Evolutionary conservation across 495 filamentous ascomycete species (phyloP).

Genomic region (Rostrohypoxylon terebratum): DNA sequence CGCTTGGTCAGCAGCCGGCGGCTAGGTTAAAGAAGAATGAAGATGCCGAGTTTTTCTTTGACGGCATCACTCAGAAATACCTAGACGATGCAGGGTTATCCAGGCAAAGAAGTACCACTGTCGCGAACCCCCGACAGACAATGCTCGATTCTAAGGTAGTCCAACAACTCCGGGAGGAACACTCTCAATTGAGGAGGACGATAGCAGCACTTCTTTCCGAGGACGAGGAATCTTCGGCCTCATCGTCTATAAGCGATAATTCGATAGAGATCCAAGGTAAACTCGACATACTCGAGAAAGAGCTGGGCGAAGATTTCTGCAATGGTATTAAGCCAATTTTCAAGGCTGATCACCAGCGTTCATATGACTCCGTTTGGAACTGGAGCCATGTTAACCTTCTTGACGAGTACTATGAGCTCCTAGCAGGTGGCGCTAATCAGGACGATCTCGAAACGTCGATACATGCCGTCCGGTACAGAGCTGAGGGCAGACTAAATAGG

Average conservation of each 20-base stretch:
- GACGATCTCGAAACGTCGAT: constrained; percentile 53
- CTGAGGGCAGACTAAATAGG: constrained; percentile 32
- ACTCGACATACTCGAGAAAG: constrained; percentile 82
- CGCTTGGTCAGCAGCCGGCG: constrained; percentile 83
- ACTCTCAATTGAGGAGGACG: constrained; percentile 78
- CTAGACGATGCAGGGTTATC: constrained; percentile 74
- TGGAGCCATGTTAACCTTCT: constrained; percentile 90
- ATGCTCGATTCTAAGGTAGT: constrained; percentile 91
- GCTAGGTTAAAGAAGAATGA: constrained; percentile 79
- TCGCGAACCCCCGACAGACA: constrained; percentile 73
- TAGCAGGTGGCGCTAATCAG: constrained; percentile 86
- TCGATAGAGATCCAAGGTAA: constrained; percentile 72
- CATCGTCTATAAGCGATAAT: constrained; percentile 70
- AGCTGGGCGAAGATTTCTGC: constrained; percentile 89
- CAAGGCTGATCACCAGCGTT: constrained; percentile 80
- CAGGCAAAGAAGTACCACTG: constrained; percentile 72
- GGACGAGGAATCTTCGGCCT: constrained; percentile 81
- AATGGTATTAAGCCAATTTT: constrained; percentile 86
- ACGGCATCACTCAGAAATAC: constrained; percentile 80
- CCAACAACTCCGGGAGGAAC: constrained; percentile 47
- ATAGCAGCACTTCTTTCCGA: constrained; percentile 88
- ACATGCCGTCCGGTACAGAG: constrained; percentile 20
- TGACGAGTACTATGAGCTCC: constrained; percentile 92
- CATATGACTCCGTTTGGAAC: constrained; percentile 93
- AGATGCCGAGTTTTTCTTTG: constrained; percentile 84